Base-by-base conservation (phyloP, 257 asterid genomes). In the Nicotiana obtusifolia region DNA sequence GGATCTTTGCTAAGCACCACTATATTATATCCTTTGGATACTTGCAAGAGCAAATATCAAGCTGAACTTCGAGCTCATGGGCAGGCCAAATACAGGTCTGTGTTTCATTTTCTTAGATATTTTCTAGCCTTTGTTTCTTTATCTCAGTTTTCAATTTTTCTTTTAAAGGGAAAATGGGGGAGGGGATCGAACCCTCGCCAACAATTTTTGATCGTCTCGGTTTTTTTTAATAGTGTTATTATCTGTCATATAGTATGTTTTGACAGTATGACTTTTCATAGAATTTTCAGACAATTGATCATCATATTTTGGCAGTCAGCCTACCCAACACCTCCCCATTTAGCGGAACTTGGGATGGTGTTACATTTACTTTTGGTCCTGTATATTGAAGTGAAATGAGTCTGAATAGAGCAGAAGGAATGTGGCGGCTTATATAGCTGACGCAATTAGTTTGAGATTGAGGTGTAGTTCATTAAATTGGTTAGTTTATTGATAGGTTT, bases 31-130 rank as follows among this genome's bases (percentile, higher is more conserved):
- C 99, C 99, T 26, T 88, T 95, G 15, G 99, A 95, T 62, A 95
- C 99, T 81, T 93, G 98, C 91, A 95, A 95, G 87, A 89, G 93
- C n/a, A 95, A 93, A 85, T 95, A 90, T 68, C 99, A 95, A 89
- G 98, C 99, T 84, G 99, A 95, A 67, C 90, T 92, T 87, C 93
- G 91, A 82, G 86, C 89, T 85, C 98, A 87, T 26, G 89, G 88
- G 83, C 91, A 85, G 56, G 90, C 87, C 77, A 95, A 84, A 89
- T 95, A 95, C 89, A 92, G 98, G 98, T 95, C 5, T 49, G 1
- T 41, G 11, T 7, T 33, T 10, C 14, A 54, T 30, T 17, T 47
- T 31, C 49, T 61, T 78, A n/a, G n/a, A 69, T 66, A 37, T 7
- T 44, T 20, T 20, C 41, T 75, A 57, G 44, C 17, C 26, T 71